Conservation (phyloP, 192 early-diverging fungal genomes). For the Backusella macrospora region DNA sequence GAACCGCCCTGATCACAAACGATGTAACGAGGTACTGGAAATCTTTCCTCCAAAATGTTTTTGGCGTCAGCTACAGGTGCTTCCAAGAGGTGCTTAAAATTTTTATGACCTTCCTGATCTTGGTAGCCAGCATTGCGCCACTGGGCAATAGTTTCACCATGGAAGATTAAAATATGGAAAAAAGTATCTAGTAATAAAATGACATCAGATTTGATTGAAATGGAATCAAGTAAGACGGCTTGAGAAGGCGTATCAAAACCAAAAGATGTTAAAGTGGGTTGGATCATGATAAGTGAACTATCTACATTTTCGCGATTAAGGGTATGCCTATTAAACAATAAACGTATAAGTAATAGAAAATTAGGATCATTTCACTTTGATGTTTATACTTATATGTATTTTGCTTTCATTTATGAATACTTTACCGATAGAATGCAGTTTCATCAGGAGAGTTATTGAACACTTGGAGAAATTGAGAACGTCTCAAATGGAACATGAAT, state of each 20-base stretch:
- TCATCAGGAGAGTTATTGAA: conserved; percentile 99
- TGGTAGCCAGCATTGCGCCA: conserved; percentile 98
- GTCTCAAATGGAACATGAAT: conserved; percentile 98
- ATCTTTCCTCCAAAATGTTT: conserved; percentile 91
- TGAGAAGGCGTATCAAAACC: conserved; percentile 82
- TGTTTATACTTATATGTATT: background rate
- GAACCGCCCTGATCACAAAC: conserved; percentile 96
- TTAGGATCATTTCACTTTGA: background rate
- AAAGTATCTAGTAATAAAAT: conserved; percentile 96
- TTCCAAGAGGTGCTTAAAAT: conserved; percentile 91
- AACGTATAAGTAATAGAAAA: background rate
- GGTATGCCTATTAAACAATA: conserved; percentile 68
- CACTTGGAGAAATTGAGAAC: conserved; percentile 96
- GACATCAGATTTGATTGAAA: conserved; percentile 95
- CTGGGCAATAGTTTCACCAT: conserved; percentile 94
- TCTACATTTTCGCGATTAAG: conserved; percentile 95
- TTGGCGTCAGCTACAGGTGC: conserved; percentile 89
- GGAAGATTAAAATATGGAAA: conserved; percentile 99
- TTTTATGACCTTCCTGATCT: conserved; percentile 91
- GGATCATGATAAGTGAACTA: conserved; percentile 99
- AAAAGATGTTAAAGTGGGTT: conserved; percentile 95
- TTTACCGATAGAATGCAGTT: conserved; percentile 85
- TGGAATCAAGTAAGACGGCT: conserved; percentile 94
- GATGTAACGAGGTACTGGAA: conserved; percentile 98
- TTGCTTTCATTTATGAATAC: background rate